Base-by-base conservation (phyloP, 208 protist species). In the Crithidia bombi region DNA sequence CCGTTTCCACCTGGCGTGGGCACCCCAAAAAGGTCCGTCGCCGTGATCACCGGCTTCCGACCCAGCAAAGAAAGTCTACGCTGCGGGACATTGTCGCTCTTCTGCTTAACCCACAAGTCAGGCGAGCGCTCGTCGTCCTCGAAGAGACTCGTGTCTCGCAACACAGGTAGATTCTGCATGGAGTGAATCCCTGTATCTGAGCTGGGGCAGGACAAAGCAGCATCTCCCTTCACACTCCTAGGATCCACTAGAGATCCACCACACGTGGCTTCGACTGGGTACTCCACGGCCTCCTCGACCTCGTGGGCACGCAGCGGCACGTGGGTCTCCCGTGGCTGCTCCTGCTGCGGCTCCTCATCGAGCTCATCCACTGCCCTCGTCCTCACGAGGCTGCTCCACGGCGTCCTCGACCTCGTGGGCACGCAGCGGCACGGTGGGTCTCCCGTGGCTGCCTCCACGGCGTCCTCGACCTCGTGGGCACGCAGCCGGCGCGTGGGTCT, bases 331-430 rank as follows among this genome's bases (percentile, higher is more conserved):
- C 59, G 14, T 15, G 44, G 19, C 33, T 57, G 36, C 49, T 26
- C 38, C 11, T 70, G 23, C 50, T 35, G 35, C 7, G 44, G 39
- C 39, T 61, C 19, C 54, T 69, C 65, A 30, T 63, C 56, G 11
- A 33, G 23, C 9, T 38, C 61, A 10, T 67, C 32, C 17, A 28
- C 30, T 36, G 51, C 33, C n/a, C n/a, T n/a, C n/a, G n/a, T n/a
- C n/a, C n/a, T n/a, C n/a, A n/a, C n/a, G n/a, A n/a, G n/a, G n/a
- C n/a, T n/a, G n/a, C n/a, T n/a, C n/a, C n/a, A n/a, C 15, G 44
- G 41, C 39, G 25, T 47, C 57, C 26, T 51, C 57, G 36, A 10
- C 39, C 25, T 64, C 39, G 39, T 51, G 39, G 12, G 28, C 57
- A 5, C 23, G 5, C 5, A 25, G n/a, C 19, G 5, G 36, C 57